Conservation (phyloP, 129 eudicot genomes). For the Apium graveolens region DNA sequence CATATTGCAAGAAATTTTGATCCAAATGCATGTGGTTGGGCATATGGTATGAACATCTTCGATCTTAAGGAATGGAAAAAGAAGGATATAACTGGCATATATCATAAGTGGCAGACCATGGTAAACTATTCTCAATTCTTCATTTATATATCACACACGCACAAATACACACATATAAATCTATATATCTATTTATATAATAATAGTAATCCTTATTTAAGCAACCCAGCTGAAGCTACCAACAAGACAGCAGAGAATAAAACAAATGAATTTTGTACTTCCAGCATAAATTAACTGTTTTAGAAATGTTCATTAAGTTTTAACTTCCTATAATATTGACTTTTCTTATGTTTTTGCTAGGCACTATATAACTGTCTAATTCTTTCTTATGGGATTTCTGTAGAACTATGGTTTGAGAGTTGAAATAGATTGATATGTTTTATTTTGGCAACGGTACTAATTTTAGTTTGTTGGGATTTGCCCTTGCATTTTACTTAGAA, state of each 20-base stretch:
- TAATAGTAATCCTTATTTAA: not conserved
- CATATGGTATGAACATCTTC: conserved; percentile 92
- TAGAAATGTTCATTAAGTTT: not conserved
- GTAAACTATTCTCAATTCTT: conserved; percentile 19
- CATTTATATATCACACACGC: not conserved
- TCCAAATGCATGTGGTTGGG: conserved; percentile 98
- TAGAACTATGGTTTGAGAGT: not conserved
- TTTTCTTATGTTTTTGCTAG: not conserved
- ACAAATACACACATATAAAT: no score
- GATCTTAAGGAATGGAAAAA: conserved; percentile 94
- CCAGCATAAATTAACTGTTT: not conserved
- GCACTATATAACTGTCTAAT: not conserved
- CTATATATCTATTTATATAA: not conserved
- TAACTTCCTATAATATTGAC: not conserved
- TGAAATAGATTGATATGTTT: not conserved
- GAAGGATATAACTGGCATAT: conserved; percentile 92
- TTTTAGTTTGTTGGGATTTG: not conserved
- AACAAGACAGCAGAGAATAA: not conserved
- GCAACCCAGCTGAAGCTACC: not conserved
- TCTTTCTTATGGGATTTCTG: not conserved
- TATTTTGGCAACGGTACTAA: not conserved
- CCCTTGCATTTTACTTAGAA: conserved; percentile 37
- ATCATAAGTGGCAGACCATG: conserved; percentile 96
- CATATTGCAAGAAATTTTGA: conserved; percentile 79
- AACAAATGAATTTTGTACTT: not conserved